These are phyloP conservation scores for Lomentospora prolificans DNA, from an alignment of 2,329 filamentous ascomycete genomes.

Conservation along the genomic window DNA sequence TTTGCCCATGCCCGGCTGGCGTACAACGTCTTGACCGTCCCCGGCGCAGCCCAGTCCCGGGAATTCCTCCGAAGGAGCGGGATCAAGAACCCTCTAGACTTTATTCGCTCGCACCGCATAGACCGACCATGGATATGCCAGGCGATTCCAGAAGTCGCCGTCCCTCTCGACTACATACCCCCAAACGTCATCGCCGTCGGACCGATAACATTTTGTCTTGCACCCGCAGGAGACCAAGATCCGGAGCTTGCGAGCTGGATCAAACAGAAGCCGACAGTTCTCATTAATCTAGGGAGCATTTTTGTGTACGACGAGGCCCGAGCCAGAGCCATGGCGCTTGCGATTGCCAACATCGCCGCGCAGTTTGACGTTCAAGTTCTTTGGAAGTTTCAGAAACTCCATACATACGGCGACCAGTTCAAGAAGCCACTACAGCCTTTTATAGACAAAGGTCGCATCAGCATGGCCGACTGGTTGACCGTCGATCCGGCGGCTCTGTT, in stretches of 20 bases:
- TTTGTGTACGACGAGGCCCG: conserved; percentile 16
- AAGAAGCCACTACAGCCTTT: conserved; percentile 10
- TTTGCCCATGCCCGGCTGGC: conserved; percentile 15
- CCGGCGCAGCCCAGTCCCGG: conserved; percentile 12
- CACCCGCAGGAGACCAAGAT: conserved; percentile 28
- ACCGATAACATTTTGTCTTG: conserved; percentile 32
- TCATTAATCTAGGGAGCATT: conserved; percentile 38
- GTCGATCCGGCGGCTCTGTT: conserved; percentile 24
- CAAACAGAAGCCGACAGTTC: conserved; percentile 27
- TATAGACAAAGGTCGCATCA: conserved; percentile 15
- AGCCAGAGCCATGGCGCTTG: conserved; percentile 18
- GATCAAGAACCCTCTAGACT: conserved; percentile 15
- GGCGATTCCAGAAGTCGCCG: conserved; percentile 15
- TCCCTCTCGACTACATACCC: conserved; percentile 28
- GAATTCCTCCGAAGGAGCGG: conserved; percentile 24
- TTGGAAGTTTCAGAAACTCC: conserved; percentile 21
- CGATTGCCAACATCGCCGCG: conserved; percentile 14
- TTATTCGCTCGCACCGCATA: conserved; percentile 15
- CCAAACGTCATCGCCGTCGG: conserved; percentile 22
- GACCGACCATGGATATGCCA: conserved; percentile 18
- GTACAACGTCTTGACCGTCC: conserved; percentile 12
- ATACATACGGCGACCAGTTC: conserved; percentile 11
- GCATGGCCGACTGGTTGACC: conserved; percentile 19
- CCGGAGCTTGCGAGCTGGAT: conserved; percentile 33
- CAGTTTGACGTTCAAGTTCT: conserved; percentile 19